A percentile compares a stretch with the other conserved stretches of the same genome.
These are phyloP conservation scores for Thymus quinquecostatus DNA, from an alignment of 257 asterid genomes.

Conservation along the genomic window DNA sequence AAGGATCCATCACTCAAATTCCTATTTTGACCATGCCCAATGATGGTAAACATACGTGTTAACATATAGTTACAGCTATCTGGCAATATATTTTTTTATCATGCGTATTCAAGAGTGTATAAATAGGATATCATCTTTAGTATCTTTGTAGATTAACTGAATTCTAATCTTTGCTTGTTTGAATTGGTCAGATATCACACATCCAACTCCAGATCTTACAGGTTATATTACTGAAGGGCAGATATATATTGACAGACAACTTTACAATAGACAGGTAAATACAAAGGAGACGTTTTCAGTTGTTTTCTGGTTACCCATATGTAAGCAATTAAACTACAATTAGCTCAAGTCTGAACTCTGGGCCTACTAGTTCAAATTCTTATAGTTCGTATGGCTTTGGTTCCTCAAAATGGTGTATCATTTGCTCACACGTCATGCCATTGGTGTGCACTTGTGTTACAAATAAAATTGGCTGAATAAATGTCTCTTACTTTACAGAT, in stretches of 20 bases:
- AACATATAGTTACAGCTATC: constrained; percentile 10
- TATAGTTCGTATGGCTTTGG: background rate
- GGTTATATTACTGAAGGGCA: constrained; percentile 99
- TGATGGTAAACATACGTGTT: constrained; percentile 60
- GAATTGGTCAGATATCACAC: constrained; percentile 84
- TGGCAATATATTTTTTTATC: background rate
- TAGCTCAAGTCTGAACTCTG: constrained; percentile 2
- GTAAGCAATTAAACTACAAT: background rate
- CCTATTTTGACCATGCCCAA: constrained; percentile 98
- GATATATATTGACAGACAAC: constrained; percentile 97
- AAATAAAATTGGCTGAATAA: constrained; percentile 29
- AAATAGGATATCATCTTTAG: background rate
- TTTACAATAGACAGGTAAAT: constrained; percentile 66
- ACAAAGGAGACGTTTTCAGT: constrained; percentile 13
- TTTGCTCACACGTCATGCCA: background rate
- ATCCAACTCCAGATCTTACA: constrained; percentile 99
- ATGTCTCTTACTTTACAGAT: constrained; percentile 53
- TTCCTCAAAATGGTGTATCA: constrained; percentile 12
- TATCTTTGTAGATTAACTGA: constrained; percentile 16
- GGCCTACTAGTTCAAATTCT: constrained; percentile 8
- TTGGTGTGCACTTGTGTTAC: constrained; percentile 1
- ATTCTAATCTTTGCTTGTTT: constrained; percentile 22
- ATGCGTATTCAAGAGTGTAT: background rate
- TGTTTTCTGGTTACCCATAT: background rate
- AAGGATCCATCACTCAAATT: constrained; percentile 96